These are phyloP conservation scores for Stagonosporopsis cucurbitacearum DNA, from an alignment of 2,329 filamentous ascomycete species.

Conservation along the genomic window DNA sequence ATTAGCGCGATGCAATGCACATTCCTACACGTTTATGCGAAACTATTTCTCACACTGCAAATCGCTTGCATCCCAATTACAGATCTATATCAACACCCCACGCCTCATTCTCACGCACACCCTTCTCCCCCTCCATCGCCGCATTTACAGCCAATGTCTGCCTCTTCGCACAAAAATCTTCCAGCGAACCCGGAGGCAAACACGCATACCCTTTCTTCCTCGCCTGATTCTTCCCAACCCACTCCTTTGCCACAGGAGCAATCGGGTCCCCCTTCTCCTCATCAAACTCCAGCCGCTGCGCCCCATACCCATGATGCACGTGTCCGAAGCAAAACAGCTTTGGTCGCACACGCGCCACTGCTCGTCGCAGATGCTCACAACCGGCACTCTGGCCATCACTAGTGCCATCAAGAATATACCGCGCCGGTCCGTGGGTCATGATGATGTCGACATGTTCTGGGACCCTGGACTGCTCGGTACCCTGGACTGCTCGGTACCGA, in stretches of 20 bases:
- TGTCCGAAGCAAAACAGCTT: no score
- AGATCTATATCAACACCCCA: background rate
- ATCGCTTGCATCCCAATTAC: background rate
- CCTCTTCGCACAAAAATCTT: background rate
- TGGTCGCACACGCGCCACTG: no score
- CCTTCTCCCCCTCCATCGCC: background rate
- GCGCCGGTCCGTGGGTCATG: no score
- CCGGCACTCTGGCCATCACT: no score
- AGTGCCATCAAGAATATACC: no score
- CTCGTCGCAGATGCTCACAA: no score
- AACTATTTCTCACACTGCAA: no score
- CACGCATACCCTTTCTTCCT: background rate
- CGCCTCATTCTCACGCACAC: background rate
- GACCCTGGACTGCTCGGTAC: background rate
- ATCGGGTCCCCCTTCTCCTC: background rate
- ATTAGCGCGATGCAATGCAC: background rate
- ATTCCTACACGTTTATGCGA: no score
- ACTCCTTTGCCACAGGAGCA: background rate
- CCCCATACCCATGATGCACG: background rate
- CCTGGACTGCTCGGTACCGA: conserved; percentile 14
- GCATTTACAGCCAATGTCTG: background rate
- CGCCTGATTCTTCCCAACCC: background rate
- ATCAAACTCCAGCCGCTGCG: background rate
- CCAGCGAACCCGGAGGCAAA: background rate
- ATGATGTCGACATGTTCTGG: no score